Base-by-base conservation (phyloP, 768 basidiomycete genomes). In the Boletus fagicola region DNA sequence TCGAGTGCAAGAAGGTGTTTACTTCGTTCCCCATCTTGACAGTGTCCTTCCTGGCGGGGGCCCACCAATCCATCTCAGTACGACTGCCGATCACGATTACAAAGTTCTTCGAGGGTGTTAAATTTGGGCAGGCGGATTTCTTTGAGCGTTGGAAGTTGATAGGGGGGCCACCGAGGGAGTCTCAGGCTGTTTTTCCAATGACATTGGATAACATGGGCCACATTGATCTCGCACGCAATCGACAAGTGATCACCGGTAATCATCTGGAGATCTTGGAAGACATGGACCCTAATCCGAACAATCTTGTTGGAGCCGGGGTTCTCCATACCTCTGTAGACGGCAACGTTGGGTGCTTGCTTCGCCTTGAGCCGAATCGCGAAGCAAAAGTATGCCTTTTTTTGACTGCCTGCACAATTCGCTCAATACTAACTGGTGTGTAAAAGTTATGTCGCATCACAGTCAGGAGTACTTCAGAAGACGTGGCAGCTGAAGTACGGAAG, bases 141-240 rank as follows among this genome's bases (percentile, higher is more conserved):
- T 99, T 98, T 74, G 95, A 98, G 72, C 80, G 97, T 51, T 99
- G 97, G 97, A 95, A 94, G 72, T 75, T 97, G 64, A 98, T 98
- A 51, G 97, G 97, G 8, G 97, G 97, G 1, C 80, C 93, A 13
- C 97, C 97, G 30, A 83, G 95, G 49, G 97, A 99, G 76, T 84
- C 90, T 28, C 97, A 99, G 70, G 72, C 75, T 47, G 80, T 99
- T 53, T 97, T 97, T 73, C 87, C 93, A 0, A 86, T 98, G 57
- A 70, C 75, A 33, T 75, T 97, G 24, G 84, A 83, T 44, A 75
- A 75, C 16, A 69, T 76, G 10, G 92, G 91, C 11, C 84, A 90
- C 57, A 77, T 98, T 43, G 91, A 98, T 68, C 64, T 88, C 11
- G 78, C 77, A 13, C 88, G 82, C 68, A 80, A 97, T 65, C 80